Conservation (phyloP, 2,329 filamentous ascomycete species). For the Colletotrichum theobromicola region DNA sequence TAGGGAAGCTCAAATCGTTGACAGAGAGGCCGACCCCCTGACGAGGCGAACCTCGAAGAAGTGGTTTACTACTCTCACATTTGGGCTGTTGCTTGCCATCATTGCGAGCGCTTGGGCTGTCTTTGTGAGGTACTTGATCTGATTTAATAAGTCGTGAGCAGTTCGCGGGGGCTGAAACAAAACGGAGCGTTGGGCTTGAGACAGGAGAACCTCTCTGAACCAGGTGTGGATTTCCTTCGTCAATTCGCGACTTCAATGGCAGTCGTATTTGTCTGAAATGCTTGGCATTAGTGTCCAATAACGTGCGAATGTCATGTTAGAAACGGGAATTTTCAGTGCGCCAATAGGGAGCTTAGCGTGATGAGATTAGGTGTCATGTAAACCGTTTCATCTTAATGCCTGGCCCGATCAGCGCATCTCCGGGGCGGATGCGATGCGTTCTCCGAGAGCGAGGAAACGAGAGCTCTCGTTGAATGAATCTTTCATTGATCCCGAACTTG, state of each 20-base stretch:
- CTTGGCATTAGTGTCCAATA: not conserved
- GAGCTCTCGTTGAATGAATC: not conserved
- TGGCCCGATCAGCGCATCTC: not conserved
- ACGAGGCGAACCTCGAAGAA: conserved; percentile 20
- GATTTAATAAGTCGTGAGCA: not conserved
- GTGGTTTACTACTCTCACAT: conserved; percentile 17
- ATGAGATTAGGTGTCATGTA: not conserved
- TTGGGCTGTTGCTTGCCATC: conserved; percentile 20
- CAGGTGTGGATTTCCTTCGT: not conserved
- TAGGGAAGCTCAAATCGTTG: conserved; percentile 16
- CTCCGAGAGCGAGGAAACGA: not conserved
- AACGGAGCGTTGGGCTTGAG: not conserved
- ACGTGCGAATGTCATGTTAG: not conserved
- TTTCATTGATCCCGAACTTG: not conserved
- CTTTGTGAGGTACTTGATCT: conserved; percentile 26
- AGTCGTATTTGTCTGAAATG: not conserved
- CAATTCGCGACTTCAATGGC: not conserved
- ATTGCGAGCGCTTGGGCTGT: conserved; percentile 23
- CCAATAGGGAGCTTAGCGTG: not conserved
- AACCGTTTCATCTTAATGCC: not conserved
- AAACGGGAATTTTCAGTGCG: not conserved
- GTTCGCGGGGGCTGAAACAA: not conserved
- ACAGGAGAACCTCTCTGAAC: not conserved
- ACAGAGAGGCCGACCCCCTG: conserved; percentile 22
- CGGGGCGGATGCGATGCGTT: not conserved